Evolutionary conservation across 495 filamentous ascomycete genomes (phyloP).

Genomic region (Penicillium dipodomyicola): DNA sequence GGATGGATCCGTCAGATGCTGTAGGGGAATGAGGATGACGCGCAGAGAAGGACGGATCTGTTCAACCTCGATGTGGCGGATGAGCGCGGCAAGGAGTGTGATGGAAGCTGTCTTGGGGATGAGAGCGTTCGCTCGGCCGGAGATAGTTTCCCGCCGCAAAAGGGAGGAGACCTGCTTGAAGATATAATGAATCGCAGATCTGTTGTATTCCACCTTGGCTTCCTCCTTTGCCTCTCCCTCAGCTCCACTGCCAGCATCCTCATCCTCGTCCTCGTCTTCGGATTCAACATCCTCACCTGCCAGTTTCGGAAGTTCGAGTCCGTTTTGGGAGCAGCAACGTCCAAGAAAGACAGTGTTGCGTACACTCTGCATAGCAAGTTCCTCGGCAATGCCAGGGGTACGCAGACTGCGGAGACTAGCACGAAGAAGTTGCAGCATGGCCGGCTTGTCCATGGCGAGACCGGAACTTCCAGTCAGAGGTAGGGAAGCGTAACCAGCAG

Average conservation of each 20-base stretch:
- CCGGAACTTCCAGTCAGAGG: slow-evolving; percentile 70
- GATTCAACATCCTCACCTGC: slow-evolving; percentile 37
- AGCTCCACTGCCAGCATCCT: slow-evolving; percentile 28
- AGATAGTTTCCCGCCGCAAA: slow-evolving; percentile 70
- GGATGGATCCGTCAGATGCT: slow-evolving; percentile 76
- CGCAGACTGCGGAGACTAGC: slow-evolving; percentile 64
- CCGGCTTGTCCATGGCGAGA: slow-evolving; percentile 59
- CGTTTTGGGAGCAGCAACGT: slow-evolving; percentile 63
- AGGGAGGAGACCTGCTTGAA: slow-evolving; percentile 72
- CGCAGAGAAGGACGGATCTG: slow-evolving; percentile 57
- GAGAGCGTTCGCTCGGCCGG: slow-evolving; percentile 57
- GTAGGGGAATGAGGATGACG: slow-evolving; percentile 72
- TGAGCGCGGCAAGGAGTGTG: slow-evolving; percentile 63
- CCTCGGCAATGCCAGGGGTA: slow-evolving; percentile 61
- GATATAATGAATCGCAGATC: slow-evolving; percentile 65
- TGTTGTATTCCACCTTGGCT: slow-evolving; percentile 19
- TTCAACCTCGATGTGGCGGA: slow-evolving; percentile 53
- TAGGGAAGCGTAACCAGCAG: slow-evolving; percentile 49
- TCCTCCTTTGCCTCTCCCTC: slow-evolving; percentile 37
- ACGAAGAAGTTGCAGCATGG: slow-evolving; percentile 64
- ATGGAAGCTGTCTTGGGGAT: slow-evolving; percentile 74
- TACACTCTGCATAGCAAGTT: slow-evolving; percentile 67
- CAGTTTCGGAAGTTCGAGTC: slow-evolving; percentile 48
- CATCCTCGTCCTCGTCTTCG: slow-evolving; percentile 44
- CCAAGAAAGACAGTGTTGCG: slow-evolving; percentile 77